Evolutionary conservation across 441 rosid species (phyloP).

Genomic region (Gossypium davidsonii): DNA sequence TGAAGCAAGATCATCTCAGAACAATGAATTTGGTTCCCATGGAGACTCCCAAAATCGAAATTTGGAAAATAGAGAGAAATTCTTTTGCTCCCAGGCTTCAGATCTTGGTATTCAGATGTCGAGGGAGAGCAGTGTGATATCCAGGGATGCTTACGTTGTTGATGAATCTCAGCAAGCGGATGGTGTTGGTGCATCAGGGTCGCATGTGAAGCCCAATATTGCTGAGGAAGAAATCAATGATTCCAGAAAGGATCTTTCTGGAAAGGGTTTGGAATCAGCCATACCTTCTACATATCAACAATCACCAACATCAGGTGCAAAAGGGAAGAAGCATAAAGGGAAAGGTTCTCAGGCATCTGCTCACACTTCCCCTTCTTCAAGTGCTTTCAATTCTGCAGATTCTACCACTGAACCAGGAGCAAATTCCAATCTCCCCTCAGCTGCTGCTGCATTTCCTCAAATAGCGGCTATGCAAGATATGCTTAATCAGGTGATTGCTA

Average conservation of each 20-base stretch:
- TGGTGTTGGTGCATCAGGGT: slow-evolving; percentile 23
- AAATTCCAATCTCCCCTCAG: slow-evolving; percentile 35
- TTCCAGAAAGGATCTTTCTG: slow-evolving; percentile 35
- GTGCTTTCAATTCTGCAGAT: slow-evolving; percentile 53
- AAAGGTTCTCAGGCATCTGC: slow-evolving; percentile 48
- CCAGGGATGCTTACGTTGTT: slow-evolving; percentile 33
- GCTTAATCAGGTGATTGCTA: slow-evolving; percentile 68
- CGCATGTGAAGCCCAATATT: slow-evolving; percentile 29
- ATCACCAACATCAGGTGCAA: slow-evolving; percentile 36
- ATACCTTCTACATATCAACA: slow-evolving; percentile 27
- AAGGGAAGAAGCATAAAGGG: slow-evolving; percentile 59
- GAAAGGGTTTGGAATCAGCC: slow-evolving; percentile 41
- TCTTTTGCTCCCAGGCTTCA: slow-evolving; percentile 69
- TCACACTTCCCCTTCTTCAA: slow-evolving; percentile 48
- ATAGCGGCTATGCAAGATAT: slow-evolving; percentile 54
- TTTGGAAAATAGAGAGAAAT: slow-evolving; percentile 46
- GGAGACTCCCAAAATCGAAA: slow-evolving; percentile 31
- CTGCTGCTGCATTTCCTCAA: slow-evolving; percentile 45
- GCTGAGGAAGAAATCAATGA: slow-evolving; percentile 39
- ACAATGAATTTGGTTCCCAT: slow-evolving; percentile 38
- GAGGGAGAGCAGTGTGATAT: slow-evolving; percentile 41
- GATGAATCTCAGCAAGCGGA: slow-evolving; percentile 32
- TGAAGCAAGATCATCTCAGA: slow-evolving; percentile 36
- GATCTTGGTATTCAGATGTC: slow-evolving; percentile 56
- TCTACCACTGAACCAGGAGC: slow-evolving; percentile 43